Conservation (phyloP, 129 eudicot species). For the Tagetes erecta region DNA sequence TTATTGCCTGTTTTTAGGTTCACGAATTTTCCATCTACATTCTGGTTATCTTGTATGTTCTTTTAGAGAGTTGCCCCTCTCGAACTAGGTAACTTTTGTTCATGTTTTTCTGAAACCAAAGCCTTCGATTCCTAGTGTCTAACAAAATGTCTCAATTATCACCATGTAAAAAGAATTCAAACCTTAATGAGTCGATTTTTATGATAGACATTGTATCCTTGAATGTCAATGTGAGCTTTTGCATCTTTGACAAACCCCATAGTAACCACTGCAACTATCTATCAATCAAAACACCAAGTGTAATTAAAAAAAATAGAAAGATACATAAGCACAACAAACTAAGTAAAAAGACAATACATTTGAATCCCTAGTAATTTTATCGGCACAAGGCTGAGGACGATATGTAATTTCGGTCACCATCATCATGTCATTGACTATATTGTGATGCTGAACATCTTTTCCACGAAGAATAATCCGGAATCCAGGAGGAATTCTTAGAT, state of each 20-base stretch:
- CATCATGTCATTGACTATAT: slow-evolving; percentile 96
- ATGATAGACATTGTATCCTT: slow-evolving; percentile 97
- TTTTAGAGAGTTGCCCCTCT: no score
- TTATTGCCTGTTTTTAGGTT: no score
- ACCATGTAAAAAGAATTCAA: slow-evolving; percentile 18
- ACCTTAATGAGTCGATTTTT: slow-evolving; percentile 96
- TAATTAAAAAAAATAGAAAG: slow-evolving; percentile 8
- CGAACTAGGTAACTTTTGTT: no score
- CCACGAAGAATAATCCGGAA: slow-evolving; percentile 94
- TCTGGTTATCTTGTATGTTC: no score
- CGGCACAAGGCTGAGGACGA: slow-evolving; percentile 80
- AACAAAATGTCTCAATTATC: background rate
- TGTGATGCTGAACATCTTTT: slow-evolving; percentile 92
- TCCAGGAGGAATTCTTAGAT: slow-evolving; percentile 76
- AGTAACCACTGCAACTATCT: slow-evolving; percentile 90
- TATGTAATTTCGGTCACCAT: slow-evolving; percentile 82
- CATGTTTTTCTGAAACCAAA: no score
- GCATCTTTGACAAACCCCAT: slow-evolving; percentile 99
- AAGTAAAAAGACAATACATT: slow-evolving; percentile 51
- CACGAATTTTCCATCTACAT: no score
- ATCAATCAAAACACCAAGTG: slow-evolving; percentile 22
- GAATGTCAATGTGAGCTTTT: slow-evolving; percentile 87
- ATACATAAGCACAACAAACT: slow-evolving; percentile 29
- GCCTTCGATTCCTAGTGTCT: no score
- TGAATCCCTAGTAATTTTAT: slow-evolving; percentile 62